Evolutionary conservation across 129 eudicot genomes (phyloP).

Genomic region (Artemisia tridentata): DNA sequence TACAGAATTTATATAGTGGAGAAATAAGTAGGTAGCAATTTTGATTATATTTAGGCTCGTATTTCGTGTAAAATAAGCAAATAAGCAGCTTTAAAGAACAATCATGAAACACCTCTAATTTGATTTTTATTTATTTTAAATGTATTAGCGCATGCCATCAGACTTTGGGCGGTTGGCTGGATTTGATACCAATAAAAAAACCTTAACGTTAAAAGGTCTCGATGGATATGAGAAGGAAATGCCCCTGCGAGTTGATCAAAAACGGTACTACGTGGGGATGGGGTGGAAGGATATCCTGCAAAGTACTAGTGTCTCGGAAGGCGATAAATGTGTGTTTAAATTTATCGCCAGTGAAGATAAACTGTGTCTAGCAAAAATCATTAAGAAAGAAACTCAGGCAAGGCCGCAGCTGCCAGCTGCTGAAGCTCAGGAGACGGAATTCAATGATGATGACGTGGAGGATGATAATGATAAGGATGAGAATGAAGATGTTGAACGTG

Average conservation of each 20-base stretch:
- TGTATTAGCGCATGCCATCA: conserved; percentile 14
- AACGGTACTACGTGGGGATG: not conserved
- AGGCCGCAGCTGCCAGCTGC: too few species aligned
- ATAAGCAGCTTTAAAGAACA: too few species aligned
- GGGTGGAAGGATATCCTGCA: conserved; percentile 1
- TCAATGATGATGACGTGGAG: too few species aligned
- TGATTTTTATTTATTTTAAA: not conserved
- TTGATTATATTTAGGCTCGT: too few species aligned
- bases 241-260: not conserved
- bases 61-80: too few species aligned
- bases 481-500: too few species aligned
- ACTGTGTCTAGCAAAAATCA: conserved; percentile 11
- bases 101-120: not conserved
- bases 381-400: not conserved
- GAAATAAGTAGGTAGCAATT: too few species aligned
- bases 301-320: not conserved
- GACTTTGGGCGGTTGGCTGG: conserved; percentile 13
- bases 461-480: too few species aligned
- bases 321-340: conserved; percentile 27
- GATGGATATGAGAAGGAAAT: conserved; percentile 15
- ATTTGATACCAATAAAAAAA: not conserved
- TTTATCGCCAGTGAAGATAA: conserved; percentile 15
- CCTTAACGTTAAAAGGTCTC: conserved; percentile 15
- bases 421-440: too few species aligned
- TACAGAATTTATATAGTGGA: too few species aligned